Evolutionary conservation across 805 yeast species (phyloP).

Genomic region (Cyberlindnera maclurae): DNA sequence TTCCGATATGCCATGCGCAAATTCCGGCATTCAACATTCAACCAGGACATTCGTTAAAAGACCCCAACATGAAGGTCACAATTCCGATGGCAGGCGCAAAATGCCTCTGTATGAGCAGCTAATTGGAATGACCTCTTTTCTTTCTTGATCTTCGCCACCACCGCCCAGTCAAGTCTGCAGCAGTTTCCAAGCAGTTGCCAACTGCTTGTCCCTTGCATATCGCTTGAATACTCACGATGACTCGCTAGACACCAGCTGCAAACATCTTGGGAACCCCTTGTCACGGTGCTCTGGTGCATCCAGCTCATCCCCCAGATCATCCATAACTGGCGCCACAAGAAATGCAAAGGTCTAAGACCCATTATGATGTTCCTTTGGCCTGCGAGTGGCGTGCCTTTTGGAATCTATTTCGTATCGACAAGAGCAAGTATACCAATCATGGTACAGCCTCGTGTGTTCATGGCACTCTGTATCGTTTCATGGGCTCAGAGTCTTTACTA

Average conservation of each 20-base stretch:
- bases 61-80: too few species aligned
- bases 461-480: conserved; percentile 57
- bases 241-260: conserved; percentile 35
- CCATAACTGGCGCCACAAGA: conserved; percentile 64
- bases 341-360: conserved; percentile 82
- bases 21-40: too few species aligned
- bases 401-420: conserved; percentile 68
- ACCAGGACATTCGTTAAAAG: too few species aligned
- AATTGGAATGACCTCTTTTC: too few species aligned
- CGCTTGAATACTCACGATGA: too few species aligned
- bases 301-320: conserved; percentile 83
- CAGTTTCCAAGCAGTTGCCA: too few species aligned
- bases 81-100: too few species aligned
- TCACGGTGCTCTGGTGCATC: conserved; percentile 89
- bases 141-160: too few species aligned
- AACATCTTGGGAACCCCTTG: conserved; percentile 79
- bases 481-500: conserved; percentile 64
- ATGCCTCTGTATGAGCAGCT: too few species aligned
- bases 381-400: conserved; percentile 71
- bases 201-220: conserved; percentile 19
- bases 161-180: too few species aligned
- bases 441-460: conserved; percentile 83
- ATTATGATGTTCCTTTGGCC: conserved; percentile 80
- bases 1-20: too few species aligned
- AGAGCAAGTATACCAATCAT: conserved; percentile 71